phyloP scores from a whole-genome alignment of 495 filamentous ascomycete species.

The Penicillium manginii region DNA sequence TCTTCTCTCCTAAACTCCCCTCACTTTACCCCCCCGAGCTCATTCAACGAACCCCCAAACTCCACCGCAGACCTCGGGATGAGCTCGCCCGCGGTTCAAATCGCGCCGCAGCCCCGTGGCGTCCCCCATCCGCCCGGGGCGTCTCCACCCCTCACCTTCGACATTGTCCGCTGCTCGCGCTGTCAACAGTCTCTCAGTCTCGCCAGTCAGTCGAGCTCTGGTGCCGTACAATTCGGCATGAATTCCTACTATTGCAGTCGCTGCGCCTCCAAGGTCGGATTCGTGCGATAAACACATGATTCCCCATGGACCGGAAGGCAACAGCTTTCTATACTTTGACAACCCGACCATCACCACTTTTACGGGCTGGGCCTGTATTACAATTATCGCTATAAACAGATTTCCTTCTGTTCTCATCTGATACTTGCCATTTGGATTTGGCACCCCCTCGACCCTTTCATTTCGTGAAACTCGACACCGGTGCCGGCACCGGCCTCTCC shows the following conservation, averaged over 20 bases:
- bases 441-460: neutral
- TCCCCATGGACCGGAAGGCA: neutral
- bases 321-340: neutral
- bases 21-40: neutral
- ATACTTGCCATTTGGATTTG: neutral
- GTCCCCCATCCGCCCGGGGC: conserved; percentile 13
- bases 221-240: conserved; percentile 71
- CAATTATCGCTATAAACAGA: neutral
- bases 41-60: neutral
- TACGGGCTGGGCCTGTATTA: conserved; percentile 1
- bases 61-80: conserved; percentile 25
- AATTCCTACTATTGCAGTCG: conserved; percentile 81
- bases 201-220: conserved; percentile 42
- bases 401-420: conserved; percentile 1
- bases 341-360: conserved; percentile 3
- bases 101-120: conserved; percentile 24
- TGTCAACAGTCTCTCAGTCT: conserved; percentile 55
- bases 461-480: neutral
- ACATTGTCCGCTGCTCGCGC: conserved; percentile 53
- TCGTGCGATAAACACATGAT: conserved; percentile 54
- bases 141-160: conserved; percentile 27
- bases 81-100: conserved; percentile 45
- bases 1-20: neutral
- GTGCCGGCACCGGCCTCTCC: too few relatives aligned
- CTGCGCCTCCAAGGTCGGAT: conserved; percentile 74